These are phyloP conservation scores for Rubia yunnanensis DNA, from an alignment of 257 asterid species.

Conservation along the genomic window DNA sequence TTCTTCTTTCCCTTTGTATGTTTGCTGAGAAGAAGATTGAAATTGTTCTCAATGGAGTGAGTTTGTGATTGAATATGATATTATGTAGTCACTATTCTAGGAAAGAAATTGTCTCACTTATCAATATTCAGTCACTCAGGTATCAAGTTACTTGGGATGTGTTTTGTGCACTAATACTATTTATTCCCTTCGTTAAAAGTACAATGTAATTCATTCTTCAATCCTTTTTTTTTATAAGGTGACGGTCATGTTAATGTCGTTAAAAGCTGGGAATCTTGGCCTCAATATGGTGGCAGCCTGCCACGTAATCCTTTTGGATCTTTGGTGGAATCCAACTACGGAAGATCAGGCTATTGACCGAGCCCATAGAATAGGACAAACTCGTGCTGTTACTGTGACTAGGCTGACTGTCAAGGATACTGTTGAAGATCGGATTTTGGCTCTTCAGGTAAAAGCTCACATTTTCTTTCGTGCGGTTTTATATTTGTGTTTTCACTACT, in stretches of 20 bases:
- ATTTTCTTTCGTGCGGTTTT: not conserved
- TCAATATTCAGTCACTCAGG: not conserved
- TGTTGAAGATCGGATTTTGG: constrained; percentile 89
- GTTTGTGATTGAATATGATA: not conserved
- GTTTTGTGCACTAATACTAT: not conserved
- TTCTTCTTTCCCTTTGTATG: not conserved
- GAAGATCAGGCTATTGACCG: constrained; percentile 99
- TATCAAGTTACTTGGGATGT: not conserved
- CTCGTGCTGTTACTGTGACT: constrained; percentile 84
- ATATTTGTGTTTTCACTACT: not conserved
- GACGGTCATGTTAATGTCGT: constrained; percentile 93
- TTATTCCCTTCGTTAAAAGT: not conserved
- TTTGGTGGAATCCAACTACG: constrained; percentile 99
- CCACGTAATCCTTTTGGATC: constrained; percentile 93
- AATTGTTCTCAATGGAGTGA: no score
- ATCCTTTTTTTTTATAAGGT: constrained; percentile 45
- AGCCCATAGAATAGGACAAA: constrained; percentile 98
- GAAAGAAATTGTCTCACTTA: not conserved
- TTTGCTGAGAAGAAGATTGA: not conserved
- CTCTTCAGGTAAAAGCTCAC: constrained; percentile 71
- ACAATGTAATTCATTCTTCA: not conserved
- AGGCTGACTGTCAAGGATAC: constrained; percentile 80
- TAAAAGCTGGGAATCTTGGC: constrained; percentile 97
- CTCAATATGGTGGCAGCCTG: constrained; percentile 98
- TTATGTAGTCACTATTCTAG: not conserved